Evolutionary conservation across 2,329 filamentous ascomycete species (phyloP).

Genomic region (Chaetothyriales sp.): DNA sequence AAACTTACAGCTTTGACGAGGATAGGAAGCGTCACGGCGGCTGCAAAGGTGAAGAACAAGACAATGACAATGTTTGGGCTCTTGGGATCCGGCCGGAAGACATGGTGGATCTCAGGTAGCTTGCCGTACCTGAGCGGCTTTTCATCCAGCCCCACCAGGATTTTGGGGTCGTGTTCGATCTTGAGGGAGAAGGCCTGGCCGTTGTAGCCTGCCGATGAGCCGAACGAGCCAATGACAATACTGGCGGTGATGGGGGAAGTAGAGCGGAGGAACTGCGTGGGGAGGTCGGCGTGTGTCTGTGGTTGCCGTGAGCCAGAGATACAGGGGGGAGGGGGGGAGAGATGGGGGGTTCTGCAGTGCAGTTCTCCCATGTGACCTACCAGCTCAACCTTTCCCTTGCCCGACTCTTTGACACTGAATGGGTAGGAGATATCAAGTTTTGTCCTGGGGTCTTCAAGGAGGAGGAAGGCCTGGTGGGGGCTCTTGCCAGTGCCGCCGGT

Average conservation of each 20-base stretch:
- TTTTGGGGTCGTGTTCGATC: conserved; percentile 49
- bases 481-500: conserved; percentile 66
- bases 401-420: conserved; percentile 69
- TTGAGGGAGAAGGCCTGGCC: conserved; percentile 59
- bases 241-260: conserved; percentile 60
- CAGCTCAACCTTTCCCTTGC: conserved; percentile 73
- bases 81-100: conserved; percentile 66
- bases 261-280: conserved; percentile 61
- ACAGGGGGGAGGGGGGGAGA: neutral
- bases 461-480: conserved; percentile 86
- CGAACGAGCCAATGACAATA: conserved; percentile 76
- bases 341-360: neutral
- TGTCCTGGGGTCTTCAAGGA: conserved; percentile 58
- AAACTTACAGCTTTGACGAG: conserved; percentile 55
- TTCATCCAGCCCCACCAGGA: conserved; percentile 47
- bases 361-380: conserved; percentile 41
- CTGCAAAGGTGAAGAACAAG: conserved; percentile 58
- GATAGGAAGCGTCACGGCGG: conserved; percentile 59
- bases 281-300: conserved; percentile 80
- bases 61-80: conserved; percentile 72
- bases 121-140: conserved; percentile 70
- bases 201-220: conserved; percentile 54
- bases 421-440: conserved; percentile 81
- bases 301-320: conserved; percentile 1
- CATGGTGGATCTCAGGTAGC: conserved; percentile 75